Base-by-base conservation (phyloP, 139 green algal species). In the Volvox reticuliferus region DNA sequence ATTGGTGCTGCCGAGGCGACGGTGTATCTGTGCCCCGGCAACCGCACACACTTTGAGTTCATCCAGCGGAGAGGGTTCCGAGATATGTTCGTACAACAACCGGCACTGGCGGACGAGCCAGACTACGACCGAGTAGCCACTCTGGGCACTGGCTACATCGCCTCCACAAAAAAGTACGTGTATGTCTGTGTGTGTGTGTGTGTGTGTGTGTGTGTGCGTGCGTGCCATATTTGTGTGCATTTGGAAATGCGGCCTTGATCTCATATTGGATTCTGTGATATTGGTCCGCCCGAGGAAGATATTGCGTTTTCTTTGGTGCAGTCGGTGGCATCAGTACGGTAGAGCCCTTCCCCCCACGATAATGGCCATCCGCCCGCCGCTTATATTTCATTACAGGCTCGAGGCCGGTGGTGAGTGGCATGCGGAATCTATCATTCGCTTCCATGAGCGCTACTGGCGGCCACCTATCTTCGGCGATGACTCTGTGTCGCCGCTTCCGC, bases 31-130 rank as follows among this genome's bases (percentile, higher is more conserved):
- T 94, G 92, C 89, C 92, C 92, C 12, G 92, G 92, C 67, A 85
- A 88, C 89, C 86, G 92, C 81, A 93, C 89, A 13, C 89, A 94
- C 89, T 94, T 89, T 75, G 65, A 93, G 89, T 78, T 94, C 18
- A 67, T 91, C 32, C 55, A 81, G 32, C 73, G 86, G 2, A 21
- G 75, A 32, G 90, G 91, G 22, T 50, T 94, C 19, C 78, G 21
- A 2, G 91, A 94, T 84, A 82, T 86, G 71, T 88, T 89, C 12
- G 89, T 90, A 44, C 83, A 86, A 36, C 92, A 94, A 35, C 89
- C 92, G 0, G 89, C 77, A 3, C 33, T 87, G 9, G 75, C 79
- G 5, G 63, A 79, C 24, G 62, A 16, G 35, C 77, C 50, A 24
- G 79, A 89, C 2, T 44, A 20, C 75, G 61, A 65, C 20, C 50